A percentile compares a stretch with the other conserved stretches of the same genome.
Evolutionary conservation across 1,284 basidiomycete species (phyloP).

Genomic region (Ustilago hordei): DNA sequence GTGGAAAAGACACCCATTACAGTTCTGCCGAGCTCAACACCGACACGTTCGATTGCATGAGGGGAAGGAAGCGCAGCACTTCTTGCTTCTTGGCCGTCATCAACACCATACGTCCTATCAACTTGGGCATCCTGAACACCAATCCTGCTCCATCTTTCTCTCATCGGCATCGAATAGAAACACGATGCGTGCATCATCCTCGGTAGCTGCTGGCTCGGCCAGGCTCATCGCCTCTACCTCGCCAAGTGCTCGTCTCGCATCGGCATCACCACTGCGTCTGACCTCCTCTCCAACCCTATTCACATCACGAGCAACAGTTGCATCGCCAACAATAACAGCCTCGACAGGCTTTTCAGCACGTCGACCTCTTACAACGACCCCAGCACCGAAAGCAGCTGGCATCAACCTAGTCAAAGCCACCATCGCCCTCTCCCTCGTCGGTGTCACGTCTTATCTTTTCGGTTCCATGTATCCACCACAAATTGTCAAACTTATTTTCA

Average conservation of each 20-base stretch:
- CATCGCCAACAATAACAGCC: slow-evolving; percentile 1
- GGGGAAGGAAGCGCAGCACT: neutral
- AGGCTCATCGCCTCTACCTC: neutral
- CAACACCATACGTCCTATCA: slow-evolving; percentile 2
- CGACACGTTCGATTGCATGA: neutral
- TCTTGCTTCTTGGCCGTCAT: slow-evolving; percentile 6
- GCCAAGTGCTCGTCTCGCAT: neutral
- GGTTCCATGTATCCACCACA: slow-evolving; percentile 78
- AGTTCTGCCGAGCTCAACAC: slow-evolving; percentile 10
- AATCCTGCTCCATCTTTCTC: slow-evolving; percentile 3
- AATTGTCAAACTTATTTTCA: slow-evolving; percentile 77
- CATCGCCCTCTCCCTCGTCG: slow-evolving; percentile 50
- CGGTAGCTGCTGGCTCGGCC: slow-evolving; percentile 18
- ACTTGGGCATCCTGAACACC: neutral
- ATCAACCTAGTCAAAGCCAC: slow-evolving; percentile 38
- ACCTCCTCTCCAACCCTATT: neutral
- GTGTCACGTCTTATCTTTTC: slow-evolving; percentile 71
- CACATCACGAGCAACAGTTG: neutral
- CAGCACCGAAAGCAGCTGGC: slow-evolving; percentile 22
- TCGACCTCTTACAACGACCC: slow-evolving; percentile 36
- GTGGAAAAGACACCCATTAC: neutral
- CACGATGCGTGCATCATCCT: slow-evolving; percentile 18
- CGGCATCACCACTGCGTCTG: neutral
- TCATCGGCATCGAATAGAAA: neutral
- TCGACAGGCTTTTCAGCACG: slow-evolving; percentile 7